phyloP scores from a whole-genome alignment of 1,284 basidiomycete genomes.

The Somion occarium region DNA sequence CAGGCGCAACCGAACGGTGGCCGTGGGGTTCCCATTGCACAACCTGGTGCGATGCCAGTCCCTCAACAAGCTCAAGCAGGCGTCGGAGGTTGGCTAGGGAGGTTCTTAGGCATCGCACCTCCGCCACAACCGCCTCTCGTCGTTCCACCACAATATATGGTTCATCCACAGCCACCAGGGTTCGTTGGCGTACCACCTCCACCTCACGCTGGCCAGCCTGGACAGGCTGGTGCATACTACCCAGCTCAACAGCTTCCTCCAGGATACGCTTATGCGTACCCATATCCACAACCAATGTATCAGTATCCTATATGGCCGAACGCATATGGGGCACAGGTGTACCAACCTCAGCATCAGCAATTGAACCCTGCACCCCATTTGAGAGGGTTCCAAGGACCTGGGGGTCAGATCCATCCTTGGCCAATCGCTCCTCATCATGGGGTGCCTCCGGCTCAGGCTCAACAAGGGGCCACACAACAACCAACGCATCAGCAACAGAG shows the following conservation, averaged over 20 bases:
- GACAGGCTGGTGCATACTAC: conserved; percentile 16
- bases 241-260: conserved; percentile 5
- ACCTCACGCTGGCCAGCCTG: conserved; percentile 12
- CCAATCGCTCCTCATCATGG: conserved; percentile 31
- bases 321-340: conserved; percentile 21
- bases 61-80: conserved; percentile 12
- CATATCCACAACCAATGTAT: not conserved
- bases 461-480: conserved; percentile 6
- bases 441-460: conserved; percentile 16
- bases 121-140: conserved; percentile 20
- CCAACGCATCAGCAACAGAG: conserved; percentile 7
- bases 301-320: not conserved
- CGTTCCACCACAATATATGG: too few relatives aligned
- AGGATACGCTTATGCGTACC: not conserved
- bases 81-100: conserved; percentile 39
- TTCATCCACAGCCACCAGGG: not conserved
- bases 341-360: conserved; percentile 20
- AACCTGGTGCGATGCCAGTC: conserved; percentile 22
- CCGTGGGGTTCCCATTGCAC: conserved; percentile 27
- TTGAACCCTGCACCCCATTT: conserved; percentile 30
- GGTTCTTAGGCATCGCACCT: conserved; percentile 39
- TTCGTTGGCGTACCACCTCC: conserved; percentile 12
- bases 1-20: conserved; percentile 25
- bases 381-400: conserved; percentile 28
- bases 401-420: conserved; percentile 39